Percentiles rank a stretch among this genome's conserved stretches.
phyloP scores from a whole-genome alignment of 441 rosid species.

The Euphorbia schlechtendalii region DNA sequence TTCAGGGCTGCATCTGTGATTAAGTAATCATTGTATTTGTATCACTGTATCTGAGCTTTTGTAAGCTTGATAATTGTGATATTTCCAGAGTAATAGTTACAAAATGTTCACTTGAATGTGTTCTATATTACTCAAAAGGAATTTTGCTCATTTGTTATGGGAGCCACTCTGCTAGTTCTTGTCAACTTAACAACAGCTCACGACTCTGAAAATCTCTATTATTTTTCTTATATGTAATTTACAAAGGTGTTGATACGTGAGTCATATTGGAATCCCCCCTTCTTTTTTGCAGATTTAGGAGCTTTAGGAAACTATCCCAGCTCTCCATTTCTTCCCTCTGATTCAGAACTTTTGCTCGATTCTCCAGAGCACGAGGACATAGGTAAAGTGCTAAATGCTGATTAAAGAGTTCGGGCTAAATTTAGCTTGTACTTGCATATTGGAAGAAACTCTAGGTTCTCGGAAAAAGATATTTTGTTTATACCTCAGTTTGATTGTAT shows the following conservation, averaged over 20 bases:
- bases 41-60: no score
- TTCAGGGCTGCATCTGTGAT: no score
- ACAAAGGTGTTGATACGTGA: not conserved
- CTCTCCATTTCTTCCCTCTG: constrained; percentile 91
- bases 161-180: no score
- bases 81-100: no score
- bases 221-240: not conserved
- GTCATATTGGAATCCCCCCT: no score
- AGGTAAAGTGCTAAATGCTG: constrained; percentile 42
- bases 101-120: no score
- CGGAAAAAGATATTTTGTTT: no score
- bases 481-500: not conserved
- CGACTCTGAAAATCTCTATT: not conserved
- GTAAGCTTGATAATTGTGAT: no score
- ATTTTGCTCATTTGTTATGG: no score
- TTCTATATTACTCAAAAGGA: no score
- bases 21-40: no score
- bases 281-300: constrained; percentile 63
- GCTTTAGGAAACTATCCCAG: constrained; percentile 88
- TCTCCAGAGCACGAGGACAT: constrained; percentile 89
- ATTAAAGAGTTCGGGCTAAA: not conserved
- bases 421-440: not conserved
- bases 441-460: no score
- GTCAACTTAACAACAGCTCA: not conserved
- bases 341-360: constrained; percentile 91